Evolutionary conservation across 352 stramenopile genomes (phyloP), one percentile per base, ranked within the genome.

Genomic region (Phytophthora sp.): DNA sequence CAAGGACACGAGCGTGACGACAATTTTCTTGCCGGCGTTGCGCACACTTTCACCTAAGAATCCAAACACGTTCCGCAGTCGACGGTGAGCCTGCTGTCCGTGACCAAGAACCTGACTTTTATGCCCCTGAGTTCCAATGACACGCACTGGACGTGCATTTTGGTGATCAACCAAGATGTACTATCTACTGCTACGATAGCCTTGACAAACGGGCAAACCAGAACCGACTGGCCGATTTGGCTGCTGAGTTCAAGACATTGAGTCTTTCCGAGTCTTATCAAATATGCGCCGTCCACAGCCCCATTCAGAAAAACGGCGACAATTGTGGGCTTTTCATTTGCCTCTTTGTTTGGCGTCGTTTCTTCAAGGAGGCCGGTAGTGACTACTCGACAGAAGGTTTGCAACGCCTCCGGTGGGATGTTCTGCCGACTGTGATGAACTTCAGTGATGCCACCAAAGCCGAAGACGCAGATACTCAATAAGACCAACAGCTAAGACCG

Each of bases 251-350:
- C 3, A 12, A 12, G 20, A 31, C 4, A 23, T 33, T 33, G 24
- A 53, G 16, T n/a, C 18, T 53, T 26, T 4, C 16, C 5, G 8
- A 53, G 6, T 0, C 46, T 15, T 23, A 41, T 38, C 16, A 33
- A 2, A 29, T 49, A n/a, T 13, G 2, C 2, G 16, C 23, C 7
- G 51, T 59, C 4, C 36, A 50, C 13, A 59, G 16, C 39, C 51
- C 51, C 11, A 50, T 59, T 26, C 51, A 58, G 9, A 49, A 58
- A 49, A 23, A 58, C 51, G 21, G 24, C 16, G 26, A 41, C n/a
- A 59, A 50, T 21, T 49, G 35, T 13, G 51, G 36, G 7, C 11
- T 59, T 27, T 59, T 59, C 51, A 21, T 59, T 36, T 50, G 50
- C 23, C 12, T 57, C 7, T 57, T 35, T 35, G 16, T 49, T 8